Conservation (phyloP, 2,329 filamentous ascomycete species). For the Sporothrix brasiliensis region DNA sequence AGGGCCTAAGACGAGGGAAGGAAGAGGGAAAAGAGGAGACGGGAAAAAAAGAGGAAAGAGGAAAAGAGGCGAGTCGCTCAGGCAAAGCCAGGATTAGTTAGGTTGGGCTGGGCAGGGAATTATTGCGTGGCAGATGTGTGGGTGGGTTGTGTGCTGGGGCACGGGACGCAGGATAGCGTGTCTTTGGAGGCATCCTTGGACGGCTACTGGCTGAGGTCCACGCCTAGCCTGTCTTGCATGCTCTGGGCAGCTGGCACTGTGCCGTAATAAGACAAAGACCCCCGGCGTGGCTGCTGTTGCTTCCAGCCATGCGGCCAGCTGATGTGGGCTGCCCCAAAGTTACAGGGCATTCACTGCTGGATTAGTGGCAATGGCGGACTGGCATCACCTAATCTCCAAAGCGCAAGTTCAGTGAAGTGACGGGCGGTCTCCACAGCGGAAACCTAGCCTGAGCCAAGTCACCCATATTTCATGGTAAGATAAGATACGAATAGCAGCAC, state of each 20-base stretch:
- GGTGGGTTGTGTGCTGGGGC: constrained; percentile 9
- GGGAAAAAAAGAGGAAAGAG: constrained; percentile 23
- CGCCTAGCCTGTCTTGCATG: neutral
- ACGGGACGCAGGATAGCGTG: constrained; percentile 18
- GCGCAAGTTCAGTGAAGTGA: neutral
- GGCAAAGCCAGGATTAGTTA: constrained; percentile 8
- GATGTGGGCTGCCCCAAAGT: constrained; percentile 4
- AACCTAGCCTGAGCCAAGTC: neutral
- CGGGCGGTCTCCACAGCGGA: constrained; percentile 7
- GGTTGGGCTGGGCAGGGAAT: constrained; percentile 15
- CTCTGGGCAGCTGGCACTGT: constrained; percentile 19
- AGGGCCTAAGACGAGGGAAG: neutral
- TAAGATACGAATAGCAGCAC: neutral
- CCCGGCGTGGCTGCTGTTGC: neutral
- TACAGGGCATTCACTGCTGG: constrained; percentile 15
- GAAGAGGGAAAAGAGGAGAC: constrained; percentile 11
- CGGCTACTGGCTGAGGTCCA: constrained; percentile 13
- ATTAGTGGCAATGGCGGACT: neutral
- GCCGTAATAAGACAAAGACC: neutral
- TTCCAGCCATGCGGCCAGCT: constrained; percentile 10
- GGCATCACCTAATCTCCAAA: neutral
- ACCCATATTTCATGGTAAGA: neutral
- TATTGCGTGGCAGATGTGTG: constrained; percentile 10
- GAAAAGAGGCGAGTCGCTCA: constrained; percentile 20
- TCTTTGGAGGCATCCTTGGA: constrained; percentile 14